Percentiles rank a stretch among this genome's conserved stretches.
Evolutionary conservation across 2,329 filamentous ascomycete genomes (phyloP).

Genomic region (Colletotrichum theobromicola): DNA sequence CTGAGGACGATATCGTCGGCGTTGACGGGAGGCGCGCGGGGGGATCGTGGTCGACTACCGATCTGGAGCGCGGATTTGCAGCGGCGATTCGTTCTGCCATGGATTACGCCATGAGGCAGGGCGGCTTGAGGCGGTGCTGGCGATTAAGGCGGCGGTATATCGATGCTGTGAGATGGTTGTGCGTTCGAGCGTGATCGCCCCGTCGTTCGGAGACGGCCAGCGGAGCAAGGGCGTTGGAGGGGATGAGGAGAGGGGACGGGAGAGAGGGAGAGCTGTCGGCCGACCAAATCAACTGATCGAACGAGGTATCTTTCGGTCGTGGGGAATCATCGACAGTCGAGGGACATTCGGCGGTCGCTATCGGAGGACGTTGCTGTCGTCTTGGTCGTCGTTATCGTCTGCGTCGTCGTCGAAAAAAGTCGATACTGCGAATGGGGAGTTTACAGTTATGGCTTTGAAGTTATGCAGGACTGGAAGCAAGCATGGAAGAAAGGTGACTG

Average conservation of each 20-base stretch:
- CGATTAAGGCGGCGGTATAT: neutral
- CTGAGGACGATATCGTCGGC: constrained; percentile 27
- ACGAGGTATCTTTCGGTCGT: neutral
- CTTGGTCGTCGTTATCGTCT: constrained; percentile 5
- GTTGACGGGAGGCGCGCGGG: constrained; percentile 55
- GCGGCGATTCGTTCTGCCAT: constrained; percentile 67
- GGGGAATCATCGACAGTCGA: neutral
- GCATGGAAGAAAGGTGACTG: neutral
- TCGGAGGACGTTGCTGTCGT: neutral
- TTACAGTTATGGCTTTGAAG: neutral
- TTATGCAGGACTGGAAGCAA: neutral
- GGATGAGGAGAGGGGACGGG: neutral
- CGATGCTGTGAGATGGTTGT: neutral
- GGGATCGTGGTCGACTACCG: constrained; percentile 59
- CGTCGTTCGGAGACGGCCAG: neutral
- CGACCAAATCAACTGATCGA: constrained; percentile 17
- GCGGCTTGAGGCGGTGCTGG: constrained; percentile 7
- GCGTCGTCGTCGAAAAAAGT: neutral
- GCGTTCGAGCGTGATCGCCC: neutral
- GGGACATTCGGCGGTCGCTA: neutral
- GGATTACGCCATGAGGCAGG: constrained; percentile 70
- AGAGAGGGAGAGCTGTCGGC: neutral
- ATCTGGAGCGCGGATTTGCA: constrained; percentile 55
- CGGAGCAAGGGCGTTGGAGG: neutral
- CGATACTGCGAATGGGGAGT: neutral